Evolutionary conservation across 805 yeast species (phyloP).

Genomic region (Trichomonascus vanleenenianus): DNA sequence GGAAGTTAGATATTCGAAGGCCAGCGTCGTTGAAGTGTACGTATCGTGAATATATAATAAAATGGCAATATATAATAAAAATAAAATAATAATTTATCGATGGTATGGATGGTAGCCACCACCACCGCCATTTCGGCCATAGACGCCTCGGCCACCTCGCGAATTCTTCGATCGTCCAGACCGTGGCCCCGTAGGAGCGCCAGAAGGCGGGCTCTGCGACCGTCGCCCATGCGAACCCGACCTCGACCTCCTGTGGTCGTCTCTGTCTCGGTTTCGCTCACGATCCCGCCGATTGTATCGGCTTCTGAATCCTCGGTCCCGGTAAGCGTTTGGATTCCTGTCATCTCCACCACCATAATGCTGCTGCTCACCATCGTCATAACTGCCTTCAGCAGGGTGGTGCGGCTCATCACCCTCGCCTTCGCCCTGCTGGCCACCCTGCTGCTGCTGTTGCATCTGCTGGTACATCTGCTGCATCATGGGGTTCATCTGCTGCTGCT

Average conservation of each 20-base stretch:
- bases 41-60: too few relatives aligned
- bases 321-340: constrained; percentile 6
- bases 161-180: not conserved
- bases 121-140: constrained; percentile 2
- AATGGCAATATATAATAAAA: not conserved
- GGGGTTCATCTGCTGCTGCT: constrained; percentile 12
- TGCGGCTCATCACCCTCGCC: constrained; percentile 3
- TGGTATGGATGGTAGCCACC: constrained; percentile 10
- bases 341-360: constrained; percentile 5
- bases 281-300: constrained; percentile 7
- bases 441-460: constrained; percentile 12
- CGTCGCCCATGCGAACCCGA: constrained; percentile 3
- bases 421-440: constrained; percentile 5
- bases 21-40: too few relatives aligned
- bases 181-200: constrained; percentile 18
- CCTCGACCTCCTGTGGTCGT: constrained; percentile 1
- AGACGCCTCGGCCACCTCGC: constrained; percentile 8
- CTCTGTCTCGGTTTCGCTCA: constrained; percentile 7
- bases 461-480: constrained; percentile 19
- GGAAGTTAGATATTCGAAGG: too few relatives aligned
- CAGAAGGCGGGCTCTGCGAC: constrained; percentile 14
- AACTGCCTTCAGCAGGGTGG: constrained; percentile 4
- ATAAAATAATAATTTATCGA: not conserved
- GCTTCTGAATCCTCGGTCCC: constrained; percentile 5
- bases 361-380: constrained; percentile 6